Conservation (phyloP, 129 eudicot species). For the Chrysanthemum makinoi region DNA sequence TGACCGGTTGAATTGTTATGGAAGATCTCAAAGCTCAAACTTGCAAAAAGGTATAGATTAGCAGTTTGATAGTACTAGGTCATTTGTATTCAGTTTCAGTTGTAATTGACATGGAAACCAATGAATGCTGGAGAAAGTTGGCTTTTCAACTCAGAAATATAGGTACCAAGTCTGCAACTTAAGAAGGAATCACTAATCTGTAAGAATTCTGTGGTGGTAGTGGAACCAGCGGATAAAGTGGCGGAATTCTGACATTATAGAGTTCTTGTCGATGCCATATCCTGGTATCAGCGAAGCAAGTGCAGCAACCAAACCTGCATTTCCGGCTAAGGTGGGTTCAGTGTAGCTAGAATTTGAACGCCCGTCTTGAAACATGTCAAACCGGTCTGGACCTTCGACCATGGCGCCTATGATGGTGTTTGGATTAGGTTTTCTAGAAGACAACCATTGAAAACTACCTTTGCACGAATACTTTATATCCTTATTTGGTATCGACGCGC, state of each 20-base stretch:
- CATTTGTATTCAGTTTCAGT: no score
- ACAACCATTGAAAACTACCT: constrained; percentile 64
- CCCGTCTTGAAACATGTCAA: constrained; percentile 53
- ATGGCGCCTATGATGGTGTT: constrained; percentile 70
- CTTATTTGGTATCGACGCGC: constrained; percentile 73
- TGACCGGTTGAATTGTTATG: no score
- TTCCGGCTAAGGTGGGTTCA: constrained; percentile 84
- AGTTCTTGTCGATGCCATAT: constrained; percentile 54
- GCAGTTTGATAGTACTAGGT: no score
- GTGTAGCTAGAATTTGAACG: constrained; percentile 55
- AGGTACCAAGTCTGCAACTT: no score
- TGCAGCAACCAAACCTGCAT: constrained; percentile 85
- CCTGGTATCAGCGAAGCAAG: constrained; percentile 64
- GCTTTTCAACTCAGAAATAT: no score
- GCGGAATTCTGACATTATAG: constrained; percentile 79
- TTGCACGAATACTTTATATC: constrained; percentile 49
- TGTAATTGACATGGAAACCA: no score
- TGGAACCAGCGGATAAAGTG: constrained; percentile 52
- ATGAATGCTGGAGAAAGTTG: no score
- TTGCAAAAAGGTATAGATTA: no score
- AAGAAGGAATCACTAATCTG: no score
- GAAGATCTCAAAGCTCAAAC: no score
- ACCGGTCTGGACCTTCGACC: constrained; percentile 90
- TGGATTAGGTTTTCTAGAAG: constrained; percentile 52
- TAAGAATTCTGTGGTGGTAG: constrained; percentile 51